A percentile compares a stretch with the other conserved stretches of the same genome.
Conservation (phyloP, 768 basidiomycete species). For the Hemileccinum rubropunctum region DNA sequence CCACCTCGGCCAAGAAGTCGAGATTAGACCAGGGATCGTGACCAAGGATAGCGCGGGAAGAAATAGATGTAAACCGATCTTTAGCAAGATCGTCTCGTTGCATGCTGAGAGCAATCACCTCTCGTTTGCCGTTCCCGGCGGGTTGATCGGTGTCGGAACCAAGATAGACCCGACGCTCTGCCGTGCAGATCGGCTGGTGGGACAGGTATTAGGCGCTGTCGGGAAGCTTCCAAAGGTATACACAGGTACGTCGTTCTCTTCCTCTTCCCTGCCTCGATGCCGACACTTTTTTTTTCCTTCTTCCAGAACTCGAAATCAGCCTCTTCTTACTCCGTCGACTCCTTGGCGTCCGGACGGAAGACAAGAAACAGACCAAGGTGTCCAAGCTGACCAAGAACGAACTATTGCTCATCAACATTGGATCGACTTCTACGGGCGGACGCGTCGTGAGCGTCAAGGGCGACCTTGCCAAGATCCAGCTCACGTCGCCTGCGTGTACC, state of each 20-base stretch:
- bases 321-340: conserved; percentile 93
- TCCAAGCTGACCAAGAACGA: conserved; percentile 90
- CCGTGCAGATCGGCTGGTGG: conserved; percentile 94
- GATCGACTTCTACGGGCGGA: conserved; percentile 95
- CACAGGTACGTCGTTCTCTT: conserved; percentile 50
- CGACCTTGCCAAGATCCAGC: conserved; percentile 89
- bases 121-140: conserved; percentile 94
- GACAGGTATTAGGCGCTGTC: conserved; percentile 93
- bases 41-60: conserved; percentile 90
- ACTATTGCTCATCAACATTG: conserved; percentile 94
- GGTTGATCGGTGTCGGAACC: conserved; percentile 97
- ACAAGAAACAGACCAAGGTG: conserved; percentile 98
- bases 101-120: conserved; percentile 95
- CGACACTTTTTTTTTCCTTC: no score
- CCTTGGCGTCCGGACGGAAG: conserved; percentile 97
- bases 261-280: background rate
- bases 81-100: conserved; percentile 85
- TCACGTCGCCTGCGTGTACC: conserved; percentile 94
- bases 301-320: conserved; percentile 86
- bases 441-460: conserved; percentile 93
- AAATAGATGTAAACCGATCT: conserved; percentile 91
- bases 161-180: conserved; percentile 95
- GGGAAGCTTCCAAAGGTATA: conserved; percentile 94
- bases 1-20: conserved; percentile 87
- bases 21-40: conserved; percentile 96